A percentile compares a stretch with the other conserved stretches of the same genome.
Evolutionary conservation across 1,284 basidiomycete genomes (phyloP).

Genomic region (Ceratobasidium theobromae): DNA sequence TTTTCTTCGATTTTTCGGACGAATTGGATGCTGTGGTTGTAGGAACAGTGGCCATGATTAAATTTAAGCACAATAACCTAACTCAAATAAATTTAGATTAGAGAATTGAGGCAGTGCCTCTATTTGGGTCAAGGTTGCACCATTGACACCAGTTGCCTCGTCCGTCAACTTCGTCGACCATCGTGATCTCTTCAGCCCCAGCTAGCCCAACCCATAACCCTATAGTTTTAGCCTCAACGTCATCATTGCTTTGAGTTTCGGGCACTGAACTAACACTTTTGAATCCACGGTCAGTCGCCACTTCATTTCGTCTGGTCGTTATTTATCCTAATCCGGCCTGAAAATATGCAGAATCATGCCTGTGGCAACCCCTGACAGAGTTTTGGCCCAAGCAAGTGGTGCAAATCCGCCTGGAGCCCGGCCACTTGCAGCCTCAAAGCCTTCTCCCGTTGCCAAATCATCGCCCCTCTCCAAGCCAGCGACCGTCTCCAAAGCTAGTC

Average conservation of each 20-base stretch:
- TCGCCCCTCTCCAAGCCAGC: conserved; percentile 17
- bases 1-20: background rate
- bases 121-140: conserved; percentile 19
- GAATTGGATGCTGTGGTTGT: background rate
- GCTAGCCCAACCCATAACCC: background rate
- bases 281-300: background rate
- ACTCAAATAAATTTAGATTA: no score
- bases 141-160: background rate
- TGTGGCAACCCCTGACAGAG: conserved; percentile 17
- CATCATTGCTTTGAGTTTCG: background rate
- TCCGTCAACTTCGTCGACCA: background rate
- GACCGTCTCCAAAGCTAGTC: conserved; percentile 26
- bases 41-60: conserved; percentile 16
- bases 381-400: background rate
- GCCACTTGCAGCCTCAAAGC: conserved; percentile 3
- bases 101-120: no score
- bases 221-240: background rate
- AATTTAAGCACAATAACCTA: no score
- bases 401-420: background rate
- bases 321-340: background rate
- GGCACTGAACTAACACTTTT: background rate
- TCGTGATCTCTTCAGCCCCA: background rate
- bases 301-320: background rate
- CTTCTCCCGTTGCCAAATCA: conserved; percentile 6
- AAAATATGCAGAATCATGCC: conserved; percentile 9